A percentile compares a stretch with the other conserved stretches of the same genome.
These are phyloP conservation scores for Gloeophyllum trabeum DNA, from an alignment of 768 basidiomycete species.

Conservation along the genomic window DNA sequence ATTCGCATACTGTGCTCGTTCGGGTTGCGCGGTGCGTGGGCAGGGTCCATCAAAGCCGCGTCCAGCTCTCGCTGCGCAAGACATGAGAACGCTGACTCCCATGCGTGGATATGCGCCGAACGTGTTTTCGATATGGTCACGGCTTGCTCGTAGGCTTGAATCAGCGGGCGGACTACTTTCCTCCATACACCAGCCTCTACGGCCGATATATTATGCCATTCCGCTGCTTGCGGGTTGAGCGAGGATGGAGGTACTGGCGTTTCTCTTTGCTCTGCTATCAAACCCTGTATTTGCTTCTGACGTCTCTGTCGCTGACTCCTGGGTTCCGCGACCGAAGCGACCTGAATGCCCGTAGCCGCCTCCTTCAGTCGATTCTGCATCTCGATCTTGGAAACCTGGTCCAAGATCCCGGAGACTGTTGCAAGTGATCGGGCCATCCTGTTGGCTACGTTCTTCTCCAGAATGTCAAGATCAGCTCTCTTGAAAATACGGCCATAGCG, in stretches of 20 bases:
- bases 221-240: slow-evolving; percentile 15
- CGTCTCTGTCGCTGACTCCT: slow-evolving; percentile 4
- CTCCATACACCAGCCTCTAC: slow-evolving; percentile 27
- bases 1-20: slow-evolving; percentile 38
- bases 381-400: slow-evolving; percentile 14
- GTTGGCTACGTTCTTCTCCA: slow-evolving; percentile 50
- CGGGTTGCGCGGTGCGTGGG: slow-evolving; percentile 26
- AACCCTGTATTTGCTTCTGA: slow-evolving; percentile 2
- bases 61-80: slow-evolving; percentile 38
- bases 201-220: slow-evolving; percentile 19
- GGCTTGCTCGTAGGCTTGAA: slow-evolving; percentile 27
- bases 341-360: slow-evolving; percentile 9
- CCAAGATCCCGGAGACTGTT: slow-evolving; percentile 17
- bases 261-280: slow-evolving; percentile 9
- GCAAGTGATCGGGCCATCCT: slow-evolving; percentile 36
- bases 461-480: slow-evolving; percentile 49
- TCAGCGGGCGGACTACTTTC: slow-evolving; percentile 21
- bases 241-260: slow-evolving; percentile 15
- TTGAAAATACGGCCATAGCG: slow-evolving; percentile 56
- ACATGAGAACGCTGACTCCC: slow-evolving; percentile 46
- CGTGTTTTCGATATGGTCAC: slow-evolving; percentile 31
- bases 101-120: slow-evolving; percentile 45
- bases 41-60: slow-evolving; percentile 17
- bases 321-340: slow-evolving; percentile 7
- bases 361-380: slow-evolving; percentile 1